Evolutionary conservation across 352 stramenopile genomes (phyloP).

Genomic region (Globisporangium cystogenes): DNA sequence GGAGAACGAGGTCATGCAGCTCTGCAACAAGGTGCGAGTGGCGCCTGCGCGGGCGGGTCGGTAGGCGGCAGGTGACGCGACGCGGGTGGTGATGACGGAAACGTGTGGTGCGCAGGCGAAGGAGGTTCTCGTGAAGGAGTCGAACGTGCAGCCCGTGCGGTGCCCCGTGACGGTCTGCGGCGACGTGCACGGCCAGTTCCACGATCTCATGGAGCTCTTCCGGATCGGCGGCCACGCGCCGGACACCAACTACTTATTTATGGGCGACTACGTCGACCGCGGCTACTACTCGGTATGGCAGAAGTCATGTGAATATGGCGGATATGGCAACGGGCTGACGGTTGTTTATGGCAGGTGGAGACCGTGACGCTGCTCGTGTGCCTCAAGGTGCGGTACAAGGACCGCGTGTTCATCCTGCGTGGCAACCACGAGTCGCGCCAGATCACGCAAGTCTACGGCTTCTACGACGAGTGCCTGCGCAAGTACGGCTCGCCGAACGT

Average conservation of each 20-base stretch:
- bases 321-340: background rate
- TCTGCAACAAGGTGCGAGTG: conserved; percentile 81
- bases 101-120: conserved; percentile 61
- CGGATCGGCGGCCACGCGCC: conserved; percentile 83
- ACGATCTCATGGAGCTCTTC: conserved; percentile 66
- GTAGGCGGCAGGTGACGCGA: no score
- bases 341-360: conserved; percentile 45
- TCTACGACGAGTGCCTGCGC: conserved; percentile 98
- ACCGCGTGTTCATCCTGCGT: conserved; percentile 87
- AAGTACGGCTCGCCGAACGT: conserved; percentile 95
- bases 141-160: conserved; percentile 95
- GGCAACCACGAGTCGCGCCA: conserved; percentile 96
- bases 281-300: conserved; percentile 94
- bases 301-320: background rate
- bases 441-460: conserved; percentile 96
- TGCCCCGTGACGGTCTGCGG: conserved; percentile 96
- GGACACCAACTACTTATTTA: conserved; percentile 98
- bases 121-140: conserved; percentile 96
- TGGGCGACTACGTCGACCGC: conserved; percentile 99
- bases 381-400: conserved; percentile 93
- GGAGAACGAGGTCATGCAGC: conserved; percentile 93
- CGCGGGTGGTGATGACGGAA: no score
- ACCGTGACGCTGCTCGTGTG: conserved; percentile 89
- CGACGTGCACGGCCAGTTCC: conserved; percentile 62
- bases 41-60: no score